Percentiles rank a stretch among this genome's conserved stretches.
These are phyloP conservation scores for Dictyostelium capitatum DNA, from an alignment of 78 protist species.

Conservation along the genomic window DNA sequence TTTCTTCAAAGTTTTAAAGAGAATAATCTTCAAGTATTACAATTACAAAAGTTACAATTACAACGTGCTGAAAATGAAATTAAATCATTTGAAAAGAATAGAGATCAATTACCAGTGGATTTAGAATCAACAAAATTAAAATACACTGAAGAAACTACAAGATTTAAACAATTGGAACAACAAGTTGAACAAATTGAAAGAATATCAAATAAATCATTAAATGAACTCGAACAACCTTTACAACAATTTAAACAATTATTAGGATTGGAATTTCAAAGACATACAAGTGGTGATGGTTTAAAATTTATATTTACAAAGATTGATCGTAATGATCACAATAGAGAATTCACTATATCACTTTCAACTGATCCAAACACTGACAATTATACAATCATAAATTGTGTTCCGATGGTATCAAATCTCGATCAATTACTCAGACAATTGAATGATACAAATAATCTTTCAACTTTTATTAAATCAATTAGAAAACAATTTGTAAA, in stretches of 20 bases:
- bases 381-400: background rate
- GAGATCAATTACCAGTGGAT: slow-evolving; percentile 12
- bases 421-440: background rate
- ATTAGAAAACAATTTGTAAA: slow-evolving; percentile 34
- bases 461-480: slow-evolving; percentile 18
- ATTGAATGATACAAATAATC: background rate
- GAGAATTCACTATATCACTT: slow-evolving; percentile 16
- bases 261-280: slow-evolving; percentile 28
- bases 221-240: background rate
- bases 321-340: background rate
- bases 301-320: slow-evolving; percentile 17
- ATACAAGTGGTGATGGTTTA: slow-evolving; percentile 8
- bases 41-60: background rate
- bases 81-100: slow-evolving; percentile 17
- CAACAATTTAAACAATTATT: background rate
- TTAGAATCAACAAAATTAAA: background rate
- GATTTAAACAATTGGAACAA: background rate
- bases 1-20: slow-evolving; percentile 1
- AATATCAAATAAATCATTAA: background rate
- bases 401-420: background rate
- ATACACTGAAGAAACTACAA: background rate
- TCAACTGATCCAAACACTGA: background rate
- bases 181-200: background rate
- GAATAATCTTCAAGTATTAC: background rate
- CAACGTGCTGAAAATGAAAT: background rate